phyloP scores from a whole-genome alignment of 176 grass and related monocot species.

The Triticum timopheevii region DNA sequence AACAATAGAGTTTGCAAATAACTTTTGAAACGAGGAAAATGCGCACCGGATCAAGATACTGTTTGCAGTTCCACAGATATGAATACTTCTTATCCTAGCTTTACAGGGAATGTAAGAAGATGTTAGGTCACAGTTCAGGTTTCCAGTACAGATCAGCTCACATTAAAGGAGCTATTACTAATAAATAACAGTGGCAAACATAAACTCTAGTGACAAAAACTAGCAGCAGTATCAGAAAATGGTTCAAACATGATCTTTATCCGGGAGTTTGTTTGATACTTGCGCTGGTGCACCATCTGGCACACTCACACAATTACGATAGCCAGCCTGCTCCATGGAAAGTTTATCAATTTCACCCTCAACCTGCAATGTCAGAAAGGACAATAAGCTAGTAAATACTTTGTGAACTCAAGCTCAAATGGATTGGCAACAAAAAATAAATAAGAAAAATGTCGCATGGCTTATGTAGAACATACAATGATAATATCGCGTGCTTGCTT shows the following conservation, averaged over 20 bases:
- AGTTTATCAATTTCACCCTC: slow-evolving; percentile 99
- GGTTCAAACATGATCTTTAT: slow-evolving; percentile 56
- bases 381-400: slow-evolving; percentile 21
- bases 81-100: slow-evolving; percentile 95
- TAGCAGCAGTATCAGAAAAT: slow-evolving; percentile 15
- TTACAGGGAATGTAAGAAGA: slow-evolving; percentile 57
- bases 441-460: not conserved
- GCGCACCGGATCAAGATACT: slow-evolving; percentile 77
- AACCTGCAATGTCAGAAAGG: slow-evolving; percentile 47
- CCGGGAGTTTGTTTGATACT: slow-evolving; percentile 52
- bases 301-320: slow-evolving; percentile 83
- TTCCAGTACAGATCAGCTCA: slow-evolving; percentile 22
- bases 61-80: slow-evolving; percentile 92
- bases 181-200: slow-evolving; percentile 5
- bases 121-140: slow-evolving; percentile 39
- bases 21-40: slow-evolving; percentile 27
- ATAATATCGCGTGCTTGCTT: slow-evolving; percentile 65
- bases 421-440: not conserved
- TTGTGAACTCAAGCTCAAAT: not conserved
- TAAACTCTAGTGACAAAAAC: slow-evolving; percentile 1
- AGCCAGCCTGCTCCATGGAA: slow-evolving; percentile 95
- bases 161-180: not conserved
- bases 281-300: slow-evolving; percentile 67
- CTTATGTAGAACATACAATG: slow-evolving; percentile 69
- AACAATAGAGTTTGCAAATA: slow-evolving; percentile 1